Percentiles rank a stretch among this genome's conserved stretches.
Evolutionary conservation across 768 basidiomycete species (phyloP).

Genomic region (Trametes maxima): DNA sequence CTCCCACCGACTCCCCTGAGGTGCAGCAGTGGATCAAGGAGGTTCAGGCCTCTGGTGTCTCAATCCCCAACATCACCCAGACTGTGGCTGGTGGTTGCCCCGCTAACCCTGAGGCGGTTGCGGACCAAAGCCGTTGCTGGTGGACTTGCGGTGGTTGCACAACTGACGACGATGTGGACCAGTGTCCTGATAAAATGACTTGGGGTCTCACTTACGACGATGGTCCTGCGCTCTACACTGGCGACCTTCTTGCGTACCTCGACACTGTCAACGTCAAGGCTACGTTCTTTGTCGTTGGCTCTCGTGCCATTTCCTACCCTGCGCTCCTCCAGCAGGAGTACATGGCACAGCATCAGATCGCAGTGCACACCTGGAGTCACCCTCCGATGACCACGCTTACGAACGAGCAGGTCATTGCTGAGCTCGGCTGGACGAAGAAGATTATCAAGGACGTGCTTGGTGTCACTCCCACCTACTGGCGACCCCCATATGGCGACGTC

Average conservation of each 20-base stretch:
- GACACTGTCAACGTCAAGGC: conserved; percentile 64
- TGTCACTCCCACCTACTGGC: conserved; percentile 76
- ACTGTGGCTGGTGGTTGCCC: conserved; percentile 54
- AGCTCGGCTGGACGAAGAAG: conserved; percentile 86
- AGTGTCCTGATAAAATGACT: conserved; percentile 66
- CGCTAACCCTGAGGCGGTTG: conserved; percentile 53
- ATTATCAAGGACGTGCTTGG: conserved; percentile 81
- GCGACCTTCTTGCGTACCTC: conserved; percentile 72
- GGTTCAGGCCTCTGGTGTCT: conserved; percentile 54
- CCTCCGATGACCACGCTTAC: conserved; percentile 68
- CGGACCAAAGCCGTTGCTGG: conserved; percentile 64
- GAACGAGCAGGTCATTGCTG: conserved; percentile 83
- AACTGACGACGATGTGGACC: conserved; percentile 63
- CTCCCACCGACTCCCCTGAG: conserved; percentile 60
- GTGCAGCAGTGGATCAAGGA: conserved; percentile 75
- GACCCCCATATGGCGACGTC: conserved; percentile 82
- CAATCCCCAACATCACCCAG: conserved; percentile 55
- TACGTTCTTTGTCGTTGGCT: conserved; percentile 90
- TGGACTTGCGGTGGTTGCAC: conserved; percentile 82
- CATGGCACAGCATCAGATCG: conserved; percentile 78
- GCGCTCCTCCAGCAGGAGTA: conserved; percentile 72
- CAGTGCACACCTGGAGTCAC: conserved; percentile 75
- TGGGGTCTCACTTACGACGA: conserved; percentile 75
- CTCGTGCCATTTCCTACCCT: conserved; percentile 73
- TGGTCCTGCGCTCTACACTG: conserved; percentile 79